These are phyloP conservation scores for Scytalidium lignicola DNA, from an alignment of 2,329 filamentous ascomycete genomes.

Conservation along the genomic window DNA sequence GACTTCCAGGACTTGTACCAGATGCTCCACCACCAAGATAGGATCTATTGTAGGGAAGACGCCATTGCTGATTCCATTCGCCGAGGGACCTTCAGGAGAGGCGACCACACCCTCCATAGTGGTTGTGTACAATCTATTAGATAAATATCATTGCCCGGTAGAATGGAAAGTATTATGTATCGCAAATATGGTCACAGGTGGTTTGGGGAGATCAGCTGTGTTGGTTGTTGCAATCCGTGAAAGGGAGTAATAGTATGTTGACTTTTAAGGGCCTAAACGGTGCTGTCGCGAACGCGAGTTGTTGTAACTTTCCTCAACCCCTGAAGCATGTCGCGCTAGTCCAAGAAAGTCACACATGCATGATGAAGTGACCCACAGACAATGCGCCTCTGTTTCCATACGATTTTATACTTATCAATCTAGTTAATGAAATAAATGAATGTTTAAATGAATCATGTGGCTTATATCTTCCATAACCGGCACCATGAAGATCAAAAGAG, in stretches of 20 bases:
- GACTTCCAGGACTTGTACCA: constrained; percentile 64
- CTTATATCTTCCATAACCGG: too few species aligned
- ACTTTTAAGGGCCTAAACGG: background rate
- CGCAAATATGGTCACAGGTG: constrained; percentile 10
- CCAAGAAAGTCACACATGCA: background rate
- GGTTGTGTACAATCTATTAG: constrained; percentile 13
- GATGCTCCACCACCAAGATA: constrained; percentile 64
- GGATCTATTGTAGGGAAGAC: constrained; percentile 59
- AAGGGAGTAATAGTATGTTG: background rate
- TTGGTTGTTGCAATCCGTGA: constrained; percentile 3
- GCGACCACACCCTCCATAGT: constrained; percentile 28
- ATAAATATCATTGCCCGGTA: constrained; percentile 17
- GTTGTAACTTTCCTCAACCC: background rate
- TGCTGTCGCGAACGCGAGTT: background rate
- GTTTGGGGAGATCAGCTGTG: constrained; percentile 9
- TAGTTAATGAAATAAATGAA: too few species aligned
- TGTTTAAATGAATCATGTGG: background rate
- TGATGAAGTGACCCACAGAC: background rate
- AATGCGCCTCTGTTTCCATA: background rate
- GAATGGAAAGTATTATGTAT: constrained; percentile 8
- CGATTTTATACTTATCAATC: too few species aligned
- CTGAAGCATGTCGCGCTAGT: background rate
- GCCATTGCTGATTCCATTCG: constrained; percentile 22
- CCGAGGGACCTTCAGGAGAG: constrained; percentile 21
- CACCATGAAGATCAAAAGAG: too few species aligned